Conservation (phyloP, 202 grass and related monocot species). For the Cymbopogon flexuosus region DNA sequence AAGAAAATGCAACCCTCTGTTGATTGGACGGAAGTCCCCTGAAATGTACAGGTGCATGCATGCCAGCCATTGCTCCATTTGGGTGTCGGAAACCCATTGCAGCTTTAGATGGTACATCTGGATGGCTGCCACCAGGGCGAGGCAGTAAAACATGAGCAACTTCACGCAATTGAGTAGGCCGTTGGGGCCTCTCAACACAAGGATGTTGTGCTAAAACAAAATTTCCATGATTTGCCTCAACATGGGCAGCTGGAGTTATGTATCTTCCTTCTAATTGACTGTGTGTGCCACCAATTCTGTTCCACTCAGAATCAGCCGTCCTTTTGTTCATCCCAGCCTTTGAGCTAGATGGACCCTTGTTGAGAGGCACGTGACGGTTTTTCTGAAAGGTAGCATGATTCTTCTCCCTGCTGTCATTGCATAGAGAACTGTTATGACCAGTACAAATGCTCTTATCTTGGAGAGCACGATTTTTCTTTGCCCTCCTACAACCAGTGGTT, state of each 20-base stretch:
- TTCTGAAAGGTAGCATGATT: neutral
- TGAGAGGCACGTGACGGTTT: neutral
- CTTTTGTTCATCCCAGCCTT: neutral
- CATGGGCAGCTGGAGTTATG: neutral
- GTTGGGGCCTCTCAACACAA: neutral
- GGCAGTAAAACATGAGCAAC: slow-evolving; percentile 21
- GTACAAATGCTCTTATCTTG: neutral
- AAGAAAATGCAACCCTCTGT: neutral
- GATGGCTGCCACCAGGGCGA: slow-evolving; percentile 1
- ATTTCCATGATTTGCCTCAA: neutral
- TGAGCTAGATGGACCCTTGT: neutral
- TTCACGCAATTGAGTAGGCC: slow-evolving; percentile 16
- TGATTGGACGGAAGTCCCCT: neutral
- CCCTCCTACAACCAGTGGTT: neutral
- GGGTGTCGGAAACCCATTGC: slow-evolving; percentile 13
- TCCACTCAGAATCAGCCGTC: neutral
- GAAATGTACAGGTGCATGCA: slow-evolving; percentile 6
- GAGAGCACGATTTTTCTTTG: neutral
- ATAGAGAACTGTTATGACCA: neutral
- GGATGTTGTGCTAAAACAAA: slow-evolving; percentile 13
- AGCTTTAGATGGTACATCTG: neutral
- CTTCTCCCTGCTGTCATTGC: neutral
- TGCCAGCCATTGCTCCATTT: neutral
- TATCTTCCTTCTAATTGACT: slow-evolving; percentile 24
- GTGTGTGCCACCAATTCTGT: neutral